Evolutionary conservation across 2,329 filamentous ascomycete species (phyloP).

Genomic region (Calonectria henricotiae): DNA sequence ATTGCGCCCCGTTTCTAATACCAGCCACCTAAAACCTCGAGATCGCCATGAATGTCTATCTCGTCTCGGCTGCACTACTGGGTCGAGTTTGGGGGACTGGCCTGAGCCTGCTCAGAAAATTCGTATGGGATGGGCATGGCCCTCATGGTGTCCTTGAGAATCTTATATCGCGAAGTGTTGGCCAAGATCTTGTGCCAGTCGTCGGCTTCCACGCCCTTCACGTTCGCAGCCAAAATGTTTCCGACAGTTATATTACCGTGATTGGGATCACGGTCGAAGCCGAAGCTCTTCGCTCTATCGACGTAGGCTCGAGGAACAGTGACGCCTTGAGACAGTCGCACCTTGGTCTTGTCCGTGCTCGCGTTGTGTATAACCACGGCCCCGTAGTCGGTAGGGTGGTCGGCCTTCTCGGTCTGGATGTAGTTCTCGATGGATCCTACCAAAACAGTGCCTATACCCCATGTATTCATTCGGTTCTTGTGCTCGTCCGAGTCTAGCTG

Average conservation of each 20-base stretch:
- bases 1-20: no score
- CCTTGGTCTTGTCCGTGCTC: not conserved
- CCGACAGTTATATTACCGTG: slow-evolving; percentile 22
- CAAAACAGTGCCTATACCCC: slow-evolving; percentile 15
- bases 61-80: no score
- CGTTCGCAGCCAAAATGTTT: slow-evolving; percentile 12
- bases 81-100: not conserved
- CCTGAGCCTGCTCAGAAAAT: not conserved
- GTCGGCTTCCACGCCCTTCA: slow-evolving; percentile 6
- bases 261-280: not conserved
- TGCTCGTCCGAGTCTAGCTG: not conserved
- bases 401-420: slow-evolving; percentile 5
- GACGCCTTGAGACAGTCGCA: slow-evolving; percentile 6
- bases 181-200: slow-evolving; percentile 23
- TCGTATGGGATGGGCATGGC: slow-evolving; percentile 9
- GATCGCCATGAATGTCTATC: no score
- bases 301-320: slow-evolving; percentile 10
- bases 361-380: slow-evolving; percentile 21
- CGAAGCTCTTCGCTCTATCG: not conserved
- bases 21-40: no score
- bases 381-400: slow-evolving; percentile 11
- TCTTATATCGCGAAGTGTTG: slow-evolving; percentile 11
- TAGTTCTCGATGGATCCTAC: slow-evolving; percentile 28
- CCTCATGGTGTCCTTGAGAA: not conserved
- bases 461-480: not conserved